Evolutionary conservation across 2,329 filamentous ascomycete species (phyloP).

Genomic region (Ceratocystis albifundus): DNA sequence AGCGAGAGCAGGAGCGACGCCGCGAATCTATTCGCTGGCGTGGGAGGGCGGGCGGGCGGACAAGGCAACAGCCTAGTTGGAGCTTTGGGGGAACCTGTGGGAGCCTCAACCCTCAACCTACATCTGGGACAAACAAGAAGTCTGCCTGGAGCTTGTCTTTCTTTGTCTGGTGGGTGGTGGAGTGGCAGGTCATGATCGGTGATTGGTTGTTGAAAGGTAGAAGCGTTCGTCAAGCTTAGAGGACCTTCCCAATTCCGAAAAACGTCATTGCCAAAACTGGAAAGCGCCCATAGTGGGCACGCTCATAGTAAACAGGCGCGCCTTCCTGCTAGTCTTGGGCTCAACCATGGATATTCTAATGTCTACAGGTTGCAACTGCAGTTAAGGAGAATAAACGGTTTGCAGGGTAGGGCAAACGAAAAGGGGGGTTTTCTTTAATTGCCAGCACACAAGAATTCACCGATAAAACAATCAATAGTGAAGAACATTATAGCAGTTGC

Average conservation of each 20-base stretch:
- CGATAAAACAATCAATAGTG: neutral
- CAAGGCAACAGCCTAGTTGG: neutral
- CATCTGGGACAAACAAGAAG: neutral
- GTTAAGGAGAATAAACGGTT: too few species aligned
- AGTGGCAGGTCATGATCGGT: neutral
- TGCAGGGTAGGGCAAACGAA: too few species aligned
- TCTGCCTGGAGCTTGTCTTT: neutral
- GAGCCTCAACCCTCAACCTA: neutral
- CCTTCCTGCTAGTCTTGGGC: too few species aligned
- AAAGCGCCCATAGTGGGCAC: too few species aligned
- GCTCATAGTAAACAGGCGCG: too few species aligned
- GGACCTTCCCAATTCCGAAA: too few species aligned
- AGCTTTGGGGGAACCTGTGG: neutral
- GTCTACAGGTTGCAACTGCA: too few species aligned
- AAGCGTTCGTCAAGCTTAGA: neutral
- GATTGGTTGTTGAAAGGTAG: neutral
- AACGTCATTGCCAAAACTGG: too few species aligned
- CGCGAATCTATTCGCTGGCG: constrained; percentile 4
- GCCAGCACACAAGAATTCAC: neutral
- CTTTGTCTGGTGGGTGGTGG: too few species aligned
- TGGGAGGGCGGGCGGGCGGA: neutral
- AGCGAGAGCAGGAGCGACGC: neutral
- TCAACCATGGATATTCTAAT: too few species aligned
- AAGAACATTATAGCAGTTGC: too few species aligned
- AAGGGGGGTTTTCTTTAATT: neutral